Base-by-base conservation (phyloP, 2,329 filamentous ascomycete species). In the Aspergillus proliferans region DNA sequence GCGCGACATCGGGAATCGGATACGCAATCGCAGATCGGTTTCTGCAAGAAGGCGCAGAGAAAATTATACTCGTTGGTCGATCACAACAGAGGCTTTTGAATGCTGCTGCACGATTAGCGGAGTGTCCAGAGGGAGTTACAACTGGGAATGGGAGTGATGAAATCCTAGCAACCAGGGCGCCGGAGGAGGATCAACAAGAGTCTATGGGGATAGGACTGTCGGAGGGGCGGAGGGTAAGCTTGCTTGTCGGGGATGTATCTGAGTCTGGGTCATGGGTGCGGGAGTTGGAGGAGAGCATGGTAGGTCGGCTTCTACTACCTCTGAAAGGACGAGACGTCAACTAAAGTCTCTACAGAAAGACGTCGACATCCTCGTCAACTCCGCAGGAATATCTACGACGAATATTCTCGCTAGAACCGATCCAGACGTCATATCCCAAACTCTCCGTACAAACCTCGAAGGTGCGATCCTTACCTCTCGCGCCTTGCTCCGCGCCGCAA, bases 1-100 rank as follows among this genome's bases (percentile, higher is more conserved):
- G 87, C 43, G 86, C 79, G 18, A 85, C 84, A 40, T 82, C 84
- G 18, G 82, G 84, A 47, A 88, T 90, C 57, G 87, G 87, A 41
- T 73, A 76, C 39, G 80, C 81, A 46, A 85, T 90, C 47, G 85
- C 86, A 8, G 66, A 72, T 34, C 75, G 79, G n/a, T 86, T 90
- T 60, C 80, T 85, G 18, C 61, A 64, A 46, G 76, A 83, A 50
- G 85, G 84, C 28, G 83, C 78, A 36, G 67, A 70, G 22, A 77
- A 80, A 53, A 51, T 74, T 28, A 77, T 83, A 14, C 74, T 89
- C 8, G 74, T 87, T 18, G 83, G 82, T 41, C 79, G 85, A 52
- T 75, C 76, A 43, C 64, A 70, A 36, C 56, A 71, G 15, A 69
- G 72, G n/a, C 72, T 82, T 21, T 57, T 67, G 28, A 49, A 52